A percentile compares a stretch with the other conserved stretches of the same genome.
Conservation (phyloP, 305 asterid species). For the Solanum chacoense region DNA sequence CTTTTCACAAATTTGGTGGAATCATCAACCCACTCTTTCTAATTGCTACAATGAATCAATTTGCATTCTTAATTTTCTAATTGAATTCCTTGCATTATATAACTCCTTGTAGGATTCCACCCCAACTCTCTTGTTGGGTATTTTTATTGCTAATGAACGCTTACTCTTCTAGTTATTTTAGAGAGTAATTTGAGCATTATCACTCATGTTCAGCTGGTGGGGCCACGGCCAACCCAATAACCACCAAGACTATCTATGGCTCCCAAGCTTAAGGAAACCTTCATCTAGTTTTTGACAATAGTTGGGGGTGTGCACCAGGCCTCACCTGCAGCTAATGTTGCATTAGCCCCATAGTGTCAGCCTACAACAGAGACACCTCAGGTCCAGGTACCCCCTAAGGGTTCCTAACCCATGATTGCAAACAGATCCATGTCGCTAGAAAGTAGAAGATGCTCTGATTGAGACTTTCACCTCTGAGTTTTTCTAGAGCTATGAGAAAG, state of each 20-base stretch:
- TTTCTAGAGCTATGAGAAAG: neutral
- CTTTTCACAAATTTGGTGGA: neutral
- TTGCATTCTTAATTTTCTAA: neutral
- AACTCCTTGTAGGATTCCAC: neutral
- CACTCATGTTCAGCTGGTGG: neutral
- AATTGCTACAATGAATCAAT: neutral
- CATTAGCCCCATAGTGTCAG: neutral
- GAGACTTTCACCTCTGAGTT: neutral
- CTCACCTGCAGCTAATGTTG: neutral
- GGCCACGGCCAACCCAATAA: neutral
- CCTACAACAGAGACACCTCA: neutral
- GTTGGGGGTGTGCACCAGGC: neutral
- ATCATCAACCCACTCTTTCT: neutral
- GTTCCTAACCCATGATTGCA: neutral
- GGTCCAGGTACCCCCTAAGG: neutral
- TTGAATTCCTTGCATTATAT: neutral
- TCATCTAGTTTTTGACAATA: neutral
- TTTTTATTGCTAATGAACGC: neutral
- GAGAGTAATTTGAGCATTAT: neutral
- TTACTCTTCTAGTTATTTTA: neutral
- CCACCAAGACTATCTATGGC: neutral
- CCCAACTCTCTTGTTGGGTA: neutral
- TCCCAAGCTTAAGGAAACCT: neutral
- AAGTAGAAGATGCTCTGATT: neutral
- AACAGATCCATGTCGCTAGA: neutral